Conservation (phyloP, 2,329 filamentous ascomycete species). For the Ophiostoma fasciatum region DNA sequence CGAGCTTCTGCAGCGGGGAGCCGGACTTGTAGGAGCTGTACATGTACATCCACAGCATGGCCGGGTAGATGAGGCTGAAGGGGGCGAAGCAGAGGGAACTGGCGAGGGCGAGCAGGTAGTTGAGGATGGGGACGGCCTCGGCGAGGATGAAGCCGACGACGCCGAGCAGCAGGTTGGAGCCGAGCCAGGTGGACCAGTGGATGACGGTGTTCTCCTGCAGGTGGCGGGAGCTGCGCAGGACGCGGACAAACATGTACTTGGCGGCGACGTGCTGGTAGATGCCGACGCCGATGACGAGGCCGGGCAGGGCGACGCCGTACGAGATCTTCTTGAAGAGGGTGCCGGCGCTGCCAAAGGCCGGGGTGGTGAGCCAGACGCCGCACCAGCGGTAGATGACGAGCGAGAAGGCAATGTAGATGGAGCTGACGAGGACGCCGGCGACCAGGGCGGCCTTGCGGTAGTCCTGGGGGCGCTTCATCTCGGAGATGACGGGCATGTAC, state of each 20-base stretch:
- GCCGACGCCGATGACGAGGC: constrained; percentile 13
- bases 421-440: constrained; percentile 11
- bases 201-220: constrained; percentile 17
- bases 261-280: constrained; percentile 10
- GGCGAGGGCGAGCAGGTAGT: constrained; percentile 7
- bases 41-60: constrained; percentile 5
- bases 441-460: constrained; percentile 46
- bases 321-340: constrained; percentile 43
- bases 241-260: constrained; percentile 16
- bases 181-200: constrained; percentile 18
- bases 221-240: constrained; percentile 17
- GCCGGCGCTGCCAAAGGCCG: constrained; percentile 46
- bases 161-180: not conserved
- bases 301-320: constrained; percentile 32
- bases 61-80: constrained; percentile 11
- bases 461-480: constrained; percentile 45
- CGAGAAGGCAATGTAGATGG: constrained; percentile 7
- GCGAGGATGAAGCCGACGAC: constrained; percentile 6
- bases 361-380: constrained; percentile 46
- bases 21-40: constrained; percentile 23
- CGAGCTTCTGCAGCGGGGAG: constrained; percentile 18
- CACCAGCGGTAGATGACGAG: constrained; percentile 43
- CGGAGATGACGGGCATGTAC: constrained; percentile 49
- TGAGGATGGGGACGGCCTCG: constrained; percentile 9
- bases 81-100: constrained; percentile 4